Base-by-base conservation (phyloP, 441 rosid genomes). In the Bruguiera hainesii region DNA sequence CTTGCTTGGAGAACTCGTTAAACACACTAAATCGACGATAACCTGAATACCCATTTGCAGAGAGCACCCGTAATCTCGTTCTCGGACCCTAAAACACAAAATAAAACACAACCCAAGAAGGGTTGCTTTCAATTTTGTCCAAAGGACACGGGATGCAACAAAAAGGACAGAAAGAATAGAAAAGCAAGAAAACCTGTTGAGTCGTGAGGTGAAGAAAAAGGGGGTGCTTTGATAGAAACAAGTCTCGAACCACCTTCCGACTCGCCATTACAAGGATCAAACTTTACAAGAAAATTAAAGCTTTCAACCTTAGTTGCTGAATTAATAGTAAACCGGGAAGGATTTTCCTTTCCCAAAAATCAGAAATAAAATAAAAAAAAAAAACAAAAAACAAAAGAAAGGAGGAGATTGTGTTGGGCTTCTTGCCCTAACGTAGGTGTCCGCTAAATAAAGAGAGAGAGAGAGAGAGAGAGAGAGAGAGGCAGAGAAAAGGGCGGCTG, bases 231-330 rank as follows among this genome's bases (percentile, higher is more conserved):
- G 80, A 75, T 13, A 88, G 75, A 21, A 89, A 53, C 58, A 84
- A 74, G 75, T 91, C 95, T 33, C 93, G 90, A 65, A 87, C 75
- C 71, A 93, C 76, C 86, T 91, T 89, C 63, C 89, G 83, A 81
- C 86, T 76, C 56, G 96, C 97, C 97, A 91, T 94, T 76, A 30
- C 23, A 57, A 39, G 9, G 39, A 51, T 7, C 9, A 55, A 56
- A 37, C 30, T 66, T 56, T 15, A 35, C 5, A 28, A 11, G 7
- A 13, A 10, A 18, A 51, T 68, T 9, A 20, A 16, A 2, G 6
- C n/a, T n/a, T 26, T n/a, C 42, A 8, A 20, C 8, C 18, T 49
- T 28, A 23, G 50, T 5, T 10, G 28, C 7, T 3, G 16, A 53
- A 20, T 21, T 53, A 20, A 53, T 21, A 9, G 23, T 9, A 15